Conservation (phyloP, 2,329 filamentous ascomycete genomes). For the Aspergillus brasiliensis region DNA sequence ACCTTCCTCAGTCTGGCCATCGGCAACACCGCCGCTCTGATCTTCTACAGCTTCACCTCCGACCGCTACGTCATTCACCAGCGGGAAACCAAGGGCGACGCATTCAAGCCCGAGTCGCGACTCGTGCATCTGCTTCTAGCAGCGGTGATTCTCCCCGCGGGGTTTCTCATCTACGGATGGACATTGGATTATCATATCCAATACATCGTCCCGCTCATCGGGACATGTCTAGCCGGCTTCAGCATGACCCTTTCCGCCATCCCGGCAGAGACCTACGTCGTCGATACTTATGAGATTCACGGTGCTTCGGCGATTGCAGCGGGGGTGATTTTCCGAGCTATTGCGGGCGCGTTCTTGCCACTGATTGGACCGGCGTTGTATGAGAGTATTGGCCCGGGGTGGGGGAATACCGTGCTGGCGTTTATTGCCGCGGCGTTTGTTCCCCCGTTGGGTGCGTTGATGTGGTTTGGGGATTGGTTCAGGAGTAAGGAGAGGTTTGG, state of each 20-base stretch:
- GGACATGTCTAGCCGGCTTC: neutral
- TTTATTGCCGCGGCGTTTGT: neutral
- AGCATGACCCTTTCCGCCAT: neutral
- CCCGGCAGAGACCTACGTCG: neutral
- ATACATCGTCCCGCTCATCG: neutral
- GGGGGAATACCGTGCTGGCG: neutral
- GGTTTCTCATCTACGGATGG: constrained; percentile 1
- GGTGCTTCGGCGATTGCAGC: neutral
- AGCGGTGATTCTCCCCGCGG: neutral
- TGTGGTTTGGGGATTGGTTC: neutral
- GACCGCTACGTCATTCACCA: neutral
- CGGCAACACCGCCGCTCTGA: neutral
- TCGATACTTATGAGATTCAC: neutral
- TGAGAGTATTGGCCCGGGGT: neutral
- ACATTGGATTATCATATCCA: neutral
- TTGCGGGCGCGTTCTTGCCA: neutral
- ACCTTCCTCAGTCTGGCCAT: neutral
- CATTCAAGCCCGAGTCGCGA: neutral
- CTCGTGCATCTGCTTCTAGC: neutral
- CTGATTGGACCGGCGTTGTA: neutral
- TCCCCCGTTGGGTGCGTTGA: neutral
- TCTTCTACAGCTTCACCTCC: constrained; percentile 1
- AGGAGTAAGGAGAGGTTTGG: neutral
- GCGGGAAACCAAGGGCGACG: neutral
- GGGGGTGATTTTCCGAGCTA: neutral